Evolutionary conservation across 2,329 filamentous ascomycete species (phyloP).

Genomic region (Hypomyces rosellus): DNA sequence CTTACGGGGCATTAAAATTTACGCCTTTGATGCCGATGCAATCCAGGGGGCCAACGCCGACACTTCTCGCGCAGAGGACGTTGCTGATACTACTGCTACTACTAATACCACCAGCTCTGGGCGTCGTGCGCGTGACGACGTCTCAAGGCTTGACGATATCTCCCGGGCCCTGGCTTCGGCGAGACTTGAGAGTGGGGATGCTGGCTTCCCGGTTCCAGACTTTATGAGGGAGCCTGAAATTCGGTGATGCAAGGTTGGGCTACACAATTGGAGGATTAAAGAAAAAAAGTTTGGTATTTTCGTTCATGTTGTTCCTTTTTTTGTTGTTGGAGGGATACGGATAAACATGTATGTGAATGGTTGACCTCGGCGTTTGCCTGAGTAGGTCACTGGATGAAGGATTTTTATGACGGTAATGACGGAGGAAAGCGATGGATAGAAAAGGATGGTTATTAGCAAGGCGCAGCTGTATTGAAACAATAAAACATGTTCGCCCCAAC

Average conservation of each 20-base stretch:
- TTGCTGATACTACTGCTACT: no score
- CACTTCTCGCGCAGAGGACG: constrained; percentile 22
- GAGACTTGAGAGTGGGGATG: constrained; percentile 28
- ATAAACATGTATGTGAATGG: not conserved
- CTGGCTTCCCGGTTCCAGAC: constrained; percentile 31
- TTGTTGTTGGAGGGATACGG: not conserved
- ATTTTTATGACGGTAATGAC: no score
- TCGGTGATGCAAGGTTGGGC: constrained; percentile 20
- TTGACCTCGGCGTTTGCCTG: no score
- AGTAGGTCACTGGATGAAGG: no score
- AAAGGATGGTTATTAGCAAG: no score
- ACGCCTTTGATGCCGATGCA: constrained; percentile 48
- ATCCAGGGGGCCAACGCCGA: constrained; percentile 35
- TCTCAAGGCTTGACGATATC: constrained; percentile 22
- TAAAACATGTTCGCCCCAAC: no score
- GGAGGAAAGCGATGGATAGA: no score
- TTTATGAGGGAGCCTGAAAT: constrained; percentile 40
- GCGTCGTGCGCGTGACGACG: constrained; percentile 3
- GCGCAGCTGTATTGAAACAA: no score
- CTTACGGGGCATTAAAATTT: constrained; percentile 86
- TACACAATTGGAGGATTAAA: no score
- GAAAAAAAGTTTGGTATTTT: not conserved
- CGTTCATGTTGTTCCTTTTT: not conserved
- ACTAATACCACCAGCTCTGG: constrained; percentile 19
- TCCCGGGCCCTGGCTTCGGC: constrained; percentile 21